Evolutionary conservation across 352 stramenopile genomes (phyloP), one percentile per base, ranked within the genome.

Genomic region (Blastocystis sp.): DNA sequence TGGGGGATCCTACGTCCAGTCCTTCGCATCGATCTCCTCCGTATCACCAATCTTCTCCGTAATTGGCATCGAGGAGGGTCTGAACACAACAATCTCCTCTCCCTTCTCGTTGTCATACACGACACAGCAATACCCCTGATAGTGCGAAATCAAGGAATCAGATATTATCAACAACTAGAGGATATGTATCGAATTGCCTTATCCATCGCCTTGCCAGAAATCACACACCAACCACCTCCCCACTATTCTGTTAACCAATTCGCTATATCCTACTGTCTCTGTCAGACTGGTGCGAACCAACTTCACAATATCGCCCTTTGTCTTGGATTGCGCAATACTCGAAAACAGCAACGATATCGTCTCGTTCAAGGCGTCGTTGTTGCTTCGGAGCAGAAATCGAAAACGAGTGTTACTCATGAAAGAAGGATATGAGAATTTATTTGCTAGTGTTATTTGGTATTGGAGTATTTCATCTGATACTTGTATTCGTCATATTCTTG

Each of bases 101-200:
- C 48, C 21, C 9, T 16, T 32, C 11, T 4, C 4, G 21, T 3
- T 27, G 42, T 73, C 63, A 16, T 48, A 49, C 34, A 73, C 63
- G 8, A 73, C n/a, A 16, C 34, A 48, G 42, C 32, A 48, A 73
- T 53, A 73, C 16, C 63, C 63, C 63, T 73, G 44, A 27, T 73
- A 73, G 32, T 73, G 32, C 36, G 4, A 16, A 3, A 27, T 73
- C 18, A 73, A 73, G 63, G 16, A 48, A 9, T 53, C 27, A 9
- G 14, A 14, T 18, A 48, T n/a, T 7, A 16, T 16, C 4, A 51
- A 73, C 2, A 34, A 14, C 6, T 27, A n/a, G 2, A 73, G 63
- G 63, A 73, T 73, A 73, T 73, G 63, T 73, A 73, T 34, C 63
- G 63, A 49, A 73, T 49, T 51, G 63, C 63, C 63, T 73, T 73